Base-by-base conservation (phyloP, 768 basidiomycete species). In the Asterophora lycoperdoides region DNA sequence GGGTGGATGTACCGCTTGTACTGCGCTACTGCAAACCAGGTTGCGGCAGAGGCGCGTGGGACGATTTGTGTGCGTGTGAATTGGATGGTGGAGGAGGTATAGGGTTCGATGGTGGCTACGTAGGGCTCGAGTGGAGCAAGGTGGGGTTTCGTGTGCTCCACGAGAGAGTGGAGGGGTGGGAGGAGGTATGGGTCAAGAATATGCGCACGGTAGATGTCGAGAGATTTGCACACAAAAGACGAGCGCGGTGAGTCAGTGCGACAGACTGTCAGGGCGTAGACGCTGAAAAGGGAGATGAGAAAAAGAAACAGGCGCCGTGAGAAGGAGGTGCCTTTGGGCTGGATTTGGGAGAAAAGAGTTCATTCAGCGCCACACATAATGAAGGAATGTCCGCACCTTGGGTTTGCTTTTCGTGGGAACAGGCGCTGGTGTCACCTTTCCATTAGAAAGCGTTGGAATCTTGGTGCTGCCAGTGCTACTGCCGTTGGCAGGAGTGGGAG, bases 171-270 rank as follows among this genome's bases (percentile, higher is more conserved):
- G 46, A 88, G 62, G 11, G 80, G 75, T 3, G 85, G 84, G 17
- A 85, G 58, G 53, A 89, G 64, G 59, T 84, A 87, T 2, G 86
- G 86, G 47, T 89, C 85, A 49, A 89, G 70, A 33, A 90, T 68
- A 56, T 79, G 67, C 19, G 74, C 73, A 47, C 77, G 77, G 64
- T 86, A 88, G 51, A 76, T 69, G 42, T 75, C 64, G 44, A 88
- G 74, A n/a, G 78, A 77, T 35, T 79, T 79, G 63, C 86, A 88
- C 47, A 87, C 61, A 9, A 32, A 57, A 50, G 61, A 67, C 55
- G 54, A 64, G 59, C 32, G 54, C 18, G 51, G 49, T 20, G 19
- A 57, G 51, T 82, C 77, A 29, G 65, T 63, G 1, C 77, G 78
- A 58, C 83, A 84, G 9, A 73, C 68, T 23, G 72, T 57, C 28